Percentiles rank a stretch among this genome's conserved stretches.
These are phyloP conservation scores for Pelargonium fulgidum DNA, from an alignment of 441 rosid species.

Conservation along the genomic window DNA sequence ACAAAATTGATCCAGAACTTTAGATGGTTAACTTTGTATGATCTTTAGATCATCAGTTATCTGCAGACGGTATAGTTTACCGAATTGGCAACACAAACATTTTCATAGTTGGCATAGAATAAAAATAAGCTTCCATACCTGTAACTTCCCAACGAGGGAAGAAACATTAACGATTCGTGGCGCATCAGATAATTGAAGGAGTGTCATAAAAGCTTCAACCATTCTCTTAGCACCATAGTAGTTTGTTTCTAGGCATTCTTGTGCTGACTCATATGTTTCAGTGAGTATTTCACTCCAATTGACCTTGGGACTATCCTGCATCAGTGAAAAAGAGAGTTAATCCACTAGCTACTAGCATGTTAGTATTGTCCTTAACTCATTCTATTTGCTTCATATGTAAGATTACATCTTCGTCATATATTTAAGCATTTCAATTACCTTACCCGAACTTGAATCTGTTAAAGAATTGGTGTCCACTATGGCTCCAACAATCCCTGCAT, in stretches of 20 bases:
- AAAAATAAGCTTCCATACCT: no score
- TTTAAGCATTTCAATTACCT: neutral
- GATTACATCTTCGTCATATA: neutral
- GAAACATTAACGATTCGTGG: conserved; percentile 43
- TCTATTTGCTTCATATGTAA: no score
- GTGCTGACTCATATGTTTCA: conserved; percentile 29
- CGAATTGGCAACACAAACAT: no score
- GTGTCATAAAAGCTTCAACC: conserved; percentile 30
- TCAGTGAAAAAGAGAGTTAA: no score
- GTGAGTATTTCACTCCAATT: conserved; percentile 27
- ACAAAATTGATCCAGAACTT: neutral
- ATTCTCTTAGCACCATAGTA: conserved; percentile 37
- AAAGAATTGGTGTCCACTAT: conserved; percentile 25
- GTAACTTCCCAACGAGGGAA: conserved; percentile 24
- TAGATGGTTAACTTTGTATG: neutral
- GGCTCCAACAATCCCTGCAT: conserved; percentile 45
- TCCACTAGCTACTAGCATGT: no score
- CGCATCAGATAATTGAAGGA: conserved; percentile 33
- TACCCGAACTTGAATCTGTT: conserved; percentile 14
- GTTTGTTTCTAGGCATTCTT: conserved; percentile 36
- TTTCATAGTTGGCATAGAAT: no score
- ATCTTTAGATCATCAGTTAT: no score
- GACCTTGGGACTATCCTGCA: neutral
- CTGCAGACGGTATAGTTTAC: no score
- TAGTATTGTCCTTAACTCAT: no score